Evolutionary conservation across 2,329 filamentous ascomycete species (phyloP).

Genomic region (Stachybotrys echinatus): DNA sequence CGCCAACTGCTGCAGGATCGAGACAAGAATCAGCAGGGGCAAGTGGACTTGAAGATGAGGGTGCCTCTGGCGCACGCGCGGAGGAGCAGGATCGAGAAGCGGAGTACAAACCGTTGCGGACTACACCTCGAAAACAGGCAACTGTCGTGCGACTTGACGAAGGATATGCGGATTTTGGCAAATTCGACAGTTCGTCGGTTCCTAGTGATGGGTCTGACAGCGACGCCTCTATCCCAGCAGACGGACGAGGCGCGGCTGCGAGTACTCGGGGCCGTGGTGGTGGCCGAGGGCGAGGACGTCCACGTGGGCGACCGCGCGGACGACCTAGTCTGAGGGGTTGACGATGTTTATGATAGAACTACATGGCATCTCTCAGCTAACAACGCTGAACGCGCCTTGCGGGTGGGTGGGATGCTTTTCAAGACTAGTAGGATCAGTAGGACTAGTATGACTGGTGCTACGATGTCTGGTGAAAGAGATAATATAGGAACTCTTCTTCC

Average conservation of each 20-base stretch:
- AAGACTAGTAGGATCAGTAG: no score
- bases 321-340: constrained; percentile 9
- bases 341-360: neutral
- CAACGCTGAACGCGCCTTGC: no score
- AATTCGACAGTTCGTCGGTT: neutral
- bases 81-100: no score
- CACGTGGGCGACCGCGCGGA: constrained; percentile 11
- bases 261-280: constrained; percentile 6
- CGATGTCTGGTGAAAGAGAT: no score
- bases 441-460: no score
- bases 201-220: constrained; percentile 5
- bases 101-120: no score
- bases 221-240: constrained; percentile 17
- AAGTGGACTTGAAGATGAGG: no score
- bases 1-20: neutral
- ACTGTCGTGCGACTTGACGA: neutral
- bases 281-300: constrained; percentile 10
- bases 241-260: constrained; percentile 2
- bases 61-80: no score
- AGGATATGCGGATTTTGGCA: constrained; percentile 9
- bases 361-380: no score
- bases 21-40: neutral
- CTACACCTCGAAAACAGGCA: no score
- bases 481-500: no score
- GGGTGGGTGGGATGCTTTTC: no score